A percentile compares a stretch with the other conserved stretches of the same genome.
Evolutionary conservation across 176 grass and related monocot genomes (phyloP).

Genomic region (Cenchrus americanus): DNA sequence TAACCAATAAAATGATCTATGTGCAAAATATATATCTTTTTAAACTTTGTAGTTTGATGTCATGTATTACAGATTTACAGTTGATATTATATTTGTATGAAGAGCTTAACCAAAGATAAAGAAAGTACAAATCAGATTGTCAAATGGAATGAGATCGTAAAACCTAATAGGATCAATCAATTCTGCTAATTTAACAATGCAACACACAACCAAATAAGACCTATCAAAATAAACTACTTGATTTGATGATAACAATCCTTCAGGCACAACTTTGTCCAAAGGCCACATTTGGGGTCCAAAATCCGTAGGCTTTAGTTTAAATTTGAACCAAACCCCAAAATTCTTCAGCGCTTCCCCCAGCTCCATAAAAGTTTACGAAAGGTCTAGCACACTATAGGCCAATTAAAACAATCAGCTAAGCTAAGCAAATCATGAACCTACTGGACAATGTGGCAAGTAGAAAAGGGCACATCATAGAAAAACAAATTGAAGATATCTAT

Average conservation of each 20-base stretch:
- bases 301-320: background rate
- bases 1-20: background rate
- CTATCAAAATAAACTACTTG: background rate
- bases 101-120: no score
- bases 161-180: background rate
- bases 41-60: background rate
- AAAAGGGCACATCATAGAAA: conserved; percentile 6
- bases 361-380: conserved; percentile 15
- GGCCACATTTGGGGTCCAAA: background rate
- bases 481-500: background rate
- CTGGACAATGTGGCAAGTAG: background rate
- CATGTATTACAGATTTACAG: background rate
- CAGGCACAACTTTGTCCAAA: background rate
- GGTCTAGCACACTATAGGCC: conserved; percentile 6
- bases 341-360: background rate
- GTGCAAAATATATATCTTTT: background rate
- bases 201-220: background rate
- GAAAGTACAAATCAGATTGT: no score
- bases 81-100: no score
- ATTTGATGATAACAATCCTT: background rate
- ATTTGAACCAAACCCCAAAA: background rate
- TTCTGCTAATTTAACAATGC: background rate
- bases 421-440: conserved; percentile 8
- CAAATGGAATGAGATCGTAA: background rate
- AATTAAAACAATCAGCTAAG: background rate